Evolutionary conservation across 345 rosid species (phyloP).

Genomic region (Physaria fendleri): DNA sequence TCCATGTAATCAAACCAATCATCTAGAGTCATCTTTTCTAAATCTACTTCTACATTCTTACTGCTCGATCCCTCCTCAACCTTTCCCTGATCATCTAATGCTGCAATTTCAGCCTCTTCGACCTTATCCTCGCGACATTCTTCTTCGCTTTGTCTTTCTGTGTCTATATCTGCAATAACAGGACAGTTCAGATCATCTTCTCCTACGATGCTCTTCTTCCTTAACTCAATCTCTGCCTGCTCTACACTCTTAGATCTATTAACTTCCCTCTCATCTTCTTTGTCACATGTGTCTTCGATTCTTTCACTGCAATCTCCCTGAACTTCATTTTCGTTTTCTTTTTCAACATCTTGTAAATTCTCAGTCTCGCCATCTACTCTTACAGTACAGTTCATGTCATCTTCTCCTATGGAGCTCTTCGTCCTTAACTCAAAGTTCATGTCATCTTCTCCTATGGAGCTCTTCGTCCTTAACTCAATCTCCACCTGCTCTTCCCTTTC

Average conservation of each 20-base stretch:
- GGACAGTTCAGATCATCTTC: constrained; percentile 1
- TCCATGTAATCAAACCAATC: constrained; percentile 67
- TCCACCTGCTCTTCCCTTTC: constrained; percentile 17
- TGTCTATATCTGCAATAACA: constrained; percentile 16
- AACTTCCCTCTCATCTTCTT: constrained; percentile 3
- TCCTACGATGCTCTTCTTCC: neutral
- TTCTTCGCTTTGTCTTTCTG: neutral
- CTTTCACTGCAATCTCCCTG: neutral
- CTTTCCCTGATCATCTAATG: constrained; percentile 2
- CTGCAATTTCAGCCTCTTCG: neutral
- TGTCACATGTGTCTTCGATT: neutral
- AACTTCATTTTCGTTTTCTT: constrained; percentile 1
- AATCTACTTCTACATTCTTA: constrained; percentile 19
- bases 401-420: neutral
- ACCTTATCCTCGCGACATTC: neutral
- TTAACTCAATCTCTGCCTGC: constrained; percentile 6
- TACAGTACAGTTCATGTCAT: neutral
- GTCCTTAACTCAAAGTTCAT: neutral
- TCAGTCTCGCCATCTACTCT: constrained; percentile 7
- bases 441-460: neutral
- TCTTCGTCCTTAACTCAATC: neutral
- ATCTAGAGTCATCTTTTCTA: constrained; percentile 46
- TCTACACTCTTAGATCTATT: constrained; percentile 1
- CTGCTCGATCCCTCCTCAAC: neutral
- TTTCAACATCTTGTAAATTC: neutral